phyloP scores from a whole-genome alignment of 495 filamentous ascomycete genomes.

The Tuber microsphaerosporum region DNA sequence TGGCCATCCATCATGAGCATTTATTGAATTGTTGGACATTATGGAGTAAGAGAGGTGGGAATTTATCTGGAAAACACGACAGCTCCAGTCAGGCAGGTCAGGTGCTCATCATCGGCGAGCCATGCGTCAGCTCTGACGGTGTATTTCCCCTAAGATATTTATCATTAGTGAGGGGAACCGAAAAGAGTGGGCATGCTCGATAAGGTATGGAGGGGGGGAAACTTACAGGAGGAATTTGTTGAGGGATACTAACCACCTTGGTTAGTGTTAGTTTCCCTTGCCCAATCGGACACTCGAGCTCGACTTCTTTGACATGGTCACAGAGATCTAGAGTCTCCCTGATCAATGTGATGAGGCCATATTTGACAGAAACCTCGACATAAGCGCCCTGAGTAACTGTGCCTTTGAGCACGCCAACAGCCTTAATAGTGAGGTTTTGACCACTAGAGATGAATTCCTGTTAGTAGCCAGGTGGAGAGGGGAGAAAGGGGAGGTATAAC shows the following conservation, averaged over 20 bases:
- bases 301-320: slow-evolving; percentile 77
- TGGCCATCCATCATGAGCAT: not conserved
- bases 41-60: not conserved
- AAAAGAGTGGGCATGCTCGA: not conserved
- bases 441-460: slow-evolving; percentile 53
- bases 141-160: slow-evolving; percentile 66
- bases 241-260: slow-evolving; percentile 78
- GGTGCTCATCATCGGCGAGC: slow-evolving; percentile 56
- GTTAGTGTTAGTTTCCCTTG: slow-evolving; percentile 62
- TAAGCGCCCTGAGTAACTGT: slow-evolving; percentile 67
- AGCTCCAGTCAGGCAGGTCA: slow-evolving; percentile 73
- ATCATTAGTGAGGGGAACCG: slow-evolving; percentile 18
- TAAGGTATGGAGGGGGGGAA: not conserved
- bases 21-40: not conserved
- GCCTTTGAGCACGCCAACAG: slow-evolving; percentile 62
- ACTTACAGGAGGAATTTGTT: slow-evolving; percentile 81
- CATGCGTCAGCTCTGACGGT: slow-evolving; percentile 78
- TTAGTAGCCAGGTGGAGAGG: not conserved
- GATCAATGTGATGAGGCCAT: slow-evolving; percentile 83
- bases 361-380: slow-evolving; percentile 79
- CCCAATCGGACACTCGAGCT: slow-evolving; percentile 79
- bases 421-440: slow-evolving; percentile 66
- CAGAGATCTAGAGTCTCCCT: slow-evolving; percentile 73
- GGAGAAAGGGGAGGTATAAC: slow-evolving; percentile 42
- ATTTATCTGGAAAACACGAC: slow-evolving; percentile 49